Conservation (phyloP, 805 yeast genomes). For the Pichia sporocuriosa region DNA sequence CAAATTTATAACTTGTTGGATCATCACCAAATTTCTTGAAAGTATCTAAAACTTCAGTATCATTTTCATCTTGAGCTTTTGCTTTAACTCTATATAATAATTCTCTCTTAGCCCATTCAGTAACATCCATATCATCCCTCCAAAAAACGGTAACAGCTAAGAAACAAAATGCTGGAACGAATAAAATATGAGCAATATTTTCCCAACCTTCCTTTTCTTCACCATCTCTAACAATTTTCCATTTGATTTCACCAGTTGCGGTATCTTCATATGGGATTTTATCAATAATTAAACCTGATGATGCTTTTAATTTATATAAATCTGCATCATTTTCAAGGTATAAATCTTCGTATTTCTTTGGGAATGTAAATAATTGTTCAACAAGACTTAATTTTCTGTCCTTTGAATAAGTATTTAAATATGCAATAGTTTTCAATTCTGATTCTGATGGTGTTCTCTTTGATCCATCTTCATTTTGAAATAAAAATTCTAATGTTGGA, state of each 20-base stretch:
- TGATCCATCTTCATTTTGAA: conserved; percentile 70
- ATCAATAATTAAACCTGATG: conserved; percentile 64
- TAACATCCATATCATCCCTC: conserved; percentile 42
- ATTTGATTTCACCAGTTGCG: conserved; percentile 67
- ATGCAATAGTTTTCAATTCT: conserved; percentile 69
- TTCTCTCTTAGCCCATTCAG: conserved; percentile 82
- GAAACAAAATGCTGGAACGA: conserved; percentile 62
- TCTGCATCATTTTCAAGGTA: conserved; percentile 56
- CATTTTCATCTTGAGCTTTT: conserved; percentile 50
- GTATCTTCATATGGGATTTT: conserved; percentile 80
- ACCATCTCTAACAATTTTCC: conserved; percentile 66
- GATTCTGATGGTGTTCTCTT: conserved; percentile 61
- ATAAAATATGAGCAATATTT: conserved; percentile 58
- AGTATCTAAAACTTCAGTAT: conserved; percentile 43
- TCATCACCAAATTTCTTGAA: conserved; percentile 32
- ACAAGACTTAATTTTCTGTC: conserved; percentile 45
- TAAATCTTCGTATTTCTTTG: conserved; percentile 45
- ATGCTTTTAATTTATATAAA: conserved; percentile 48
- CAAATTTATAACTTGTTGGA: conserved; percentile 39
- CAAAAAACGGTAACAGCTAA: conserved; percentile 46
- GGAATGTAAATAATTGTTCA: conserved; percentile 40
- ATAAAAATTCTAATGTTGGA: conserved; percentile 59
- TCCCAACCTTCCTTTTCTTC: conserved; percentile 85
- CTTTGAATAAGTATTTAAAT: conserved; percentile 53
- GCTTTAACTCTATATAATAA: conserved; percentile 70